Percentiles rank a stretch among this genome's conserved stretches.
phyloP scores from a whole-genome alignment of 768 basidiomycete species.

The Lepiota subincarnata region DNA sequence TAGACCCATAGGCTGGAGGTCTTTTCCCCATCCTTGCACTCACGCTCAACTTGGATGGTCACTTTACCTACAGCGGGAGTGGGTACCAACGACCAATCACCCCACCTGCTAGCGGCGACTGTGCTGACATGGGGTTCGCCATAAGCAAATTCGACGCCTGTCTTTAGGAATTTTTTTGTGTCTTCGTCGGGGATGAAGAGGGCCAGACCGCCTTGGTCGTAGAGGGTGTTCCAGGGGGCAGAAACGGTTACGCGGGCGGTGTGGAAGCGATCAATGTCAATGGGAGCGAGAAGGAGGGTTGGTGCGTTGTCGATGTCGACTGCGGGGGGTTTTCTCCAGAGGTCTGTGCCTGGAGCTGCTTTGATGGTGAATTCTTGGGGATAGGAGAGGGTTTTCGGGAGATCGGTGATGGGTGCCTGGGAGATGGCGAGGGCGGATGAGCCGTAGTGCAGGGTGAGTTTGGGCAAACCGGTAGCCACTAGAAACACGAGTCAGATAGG shows the following conservation, averaged over 20 bases:
- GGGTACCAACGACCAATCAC: constrained; percentile 29
- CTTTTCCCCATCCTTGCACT: constrained; percentile 25
- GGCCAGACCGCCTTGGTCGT: constrained; percentile 29
- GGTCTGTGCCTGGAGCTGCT: constrained; percentile 25
- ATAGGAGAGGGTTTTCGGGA: constrained; percentile 21
- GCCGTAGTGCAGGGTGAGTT: constrained; percentile 26
- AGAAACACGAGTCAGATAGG: not conserved
- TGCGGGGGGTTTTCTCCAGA: constrained; percentile 29
- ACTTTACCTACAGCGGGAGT: constrained; percentile 22
- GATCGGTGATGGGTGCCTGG: constrained; percentile 15
- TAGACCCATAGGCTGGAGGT: constrained; percentile 25
- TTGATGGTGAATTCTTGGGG: constrained; percentile 19
- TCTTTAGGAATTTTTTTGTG: constrained; percentile 28
- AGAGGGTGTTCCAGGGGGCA: constrained; percentile 24
- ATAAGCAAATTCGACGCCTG: constrained; percentile 27
- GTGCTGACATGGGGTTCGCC: constrained; percentile 26
- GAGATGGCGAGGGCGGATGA: constrained; percentile 29
- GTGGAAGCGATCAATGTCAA: constrained; percentile 26
- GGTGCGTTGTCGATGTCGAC: constrained; percentile 29
- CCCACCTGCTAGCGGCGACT: constrained; percentile 27
- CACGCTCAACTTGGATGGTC: constrained; percentile 26
- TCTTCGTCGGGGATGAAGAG: constrained; percentile 31
- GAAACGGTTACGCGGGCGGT: constrained; percentile 27
- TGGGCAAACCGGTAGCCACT: constrained; percentile 16
- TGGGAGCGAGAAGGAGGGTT: constrained; percentile 23